phyloP scores from a whole-genome alignment of 1,284 basidiomycete species.

The Cutaneotrichosporon curvatum region DNA sequence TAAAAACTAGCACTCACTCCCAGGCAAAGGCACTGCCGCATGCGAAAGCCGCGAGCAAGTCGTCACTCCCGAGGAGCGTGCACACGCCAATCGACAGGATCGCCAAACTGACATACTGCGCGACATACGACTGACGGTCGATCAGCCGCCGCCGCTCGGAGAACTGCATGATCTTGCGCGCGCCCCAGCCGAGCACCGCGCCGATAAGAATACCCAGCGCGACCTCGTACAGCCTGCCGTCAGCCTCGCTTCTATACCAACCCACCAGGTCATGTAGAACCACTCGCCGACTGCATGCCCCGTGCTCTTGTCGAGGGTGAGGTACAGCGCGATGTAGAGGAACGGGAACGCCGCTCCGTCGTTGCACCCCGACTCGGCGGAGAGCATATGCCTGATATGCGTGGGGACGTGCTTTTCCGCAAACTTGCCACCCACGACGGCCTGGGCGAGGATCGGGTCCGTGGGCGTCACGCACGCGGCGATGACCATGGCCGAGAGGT shows the following conservation, averaged over 20 bases:
- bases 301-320: conserved; percentile 64
- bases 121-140: conserved; percentile 89
- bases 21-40: conserved; percentile 96
- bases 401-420: conserved; percentile 97
- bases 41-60: conserved; percentile 85
- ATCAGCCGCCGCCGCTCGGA: conserved; percentile 83
- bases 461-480: conserved; percentile 94
- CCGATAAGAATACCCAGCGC: conserved; percentile 74
- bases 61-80: conserved; percentile 83
- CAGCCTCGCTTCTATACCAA: conserved; percentile 7
- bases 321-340: conserved; percentile 79
- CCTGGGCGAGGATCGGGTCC: conserved; percentile 62
- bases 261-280: conserved; percentile 66
- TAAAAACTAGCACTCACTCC: conserved; percentile 55
- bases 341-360: conserved; percentile 96
- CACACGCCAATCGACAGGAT: conserved; percentile 73
- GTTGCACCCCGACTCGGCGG: conserved; percentile 86
- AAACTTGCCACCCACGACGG: conserved; percentile 89
- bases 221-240: conserved; percentile 59
- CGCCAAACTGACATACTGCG: conserved; percentile 77
- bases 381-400: conserved; percentile 85
- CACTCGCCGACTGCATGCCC: conserved; percentile 58
- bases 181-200: conserved; percentile 66
- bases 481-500: conserved; percentile 78
- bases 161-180: conserved; percentile 92